Evolutionary conservation across 768 basidiomycete species (phyloP).

Genomic region (Chalciporus chontae): DNA sequence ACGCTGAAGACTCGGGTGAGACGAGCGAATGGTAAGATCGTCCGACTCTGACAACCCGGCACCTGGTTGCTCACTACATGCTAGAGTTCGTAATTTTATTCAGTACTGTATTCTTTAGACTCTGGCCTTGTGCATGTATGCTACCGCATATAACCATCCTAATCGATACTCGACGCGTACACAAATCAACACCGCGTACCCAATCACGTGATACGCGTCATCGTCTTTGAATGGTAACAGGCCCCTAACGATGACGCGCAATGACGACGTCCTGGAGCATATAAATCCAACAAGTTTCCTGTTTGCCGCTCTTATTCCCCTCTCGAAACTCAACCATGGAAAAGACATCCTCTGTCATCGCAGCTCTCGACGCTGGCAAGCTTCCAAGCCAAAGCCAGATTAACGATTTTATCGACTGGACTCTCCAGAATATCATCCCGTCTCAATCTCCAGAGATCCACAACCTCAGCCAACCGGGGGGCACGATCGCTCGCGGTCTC

Average conservation of each 20-base stretch:
- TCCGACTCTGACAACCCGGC: neutral
- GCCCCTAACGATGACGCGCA: slow-evolving; percentile 21
- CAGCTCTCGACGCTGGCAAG: slow-evolving; percentile 70
- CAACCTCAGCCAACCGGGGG: slow-evolving; percentile 54
- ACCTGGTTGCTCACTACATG: neutral
- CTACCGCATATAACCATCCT: neutral
- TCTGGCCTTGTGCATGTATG: slow-evolving; percentile 8
- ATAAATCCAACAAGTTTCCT: neutral
- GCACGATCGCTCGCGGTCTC: slow-evolving; percentile 46
- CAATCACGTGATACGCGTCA: slow-evolving; percentile 18
- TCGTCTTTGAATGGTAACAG: neutral
- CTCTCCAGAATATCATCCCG: slow-evolving; percentile 45
- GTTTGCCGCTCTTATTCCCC: neutral
- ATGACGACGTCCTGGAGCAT: neutral
- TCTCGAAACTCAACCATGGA: slow-evolving; percentile 45
- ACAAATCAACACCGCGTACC: neutral
- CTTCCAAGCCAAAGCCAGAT: slow-evolving; percentile 61
- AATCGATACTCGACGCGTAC: neutral
- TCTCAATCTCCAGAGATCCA: slow-evolving; percentile 36
- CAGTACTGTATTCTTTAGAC: slow-evolving; percentile 10
- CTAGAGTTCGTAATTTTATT: slow-evolving; percentile 8
- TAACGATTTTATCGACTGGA: slow-evolving; percentile 50
- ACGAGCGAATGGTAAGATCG: slow-evolving; percentile 17
- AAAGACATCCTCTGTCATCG: slow-evolving; percentile 55
- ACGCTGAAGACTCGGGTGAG: slow-evolving; percentile 22